These are phyloP conservation scores for Kondoa malvinella DNA, from an alignment of 768 basidiomycete species.

Conservation along the genomic window DNA sequence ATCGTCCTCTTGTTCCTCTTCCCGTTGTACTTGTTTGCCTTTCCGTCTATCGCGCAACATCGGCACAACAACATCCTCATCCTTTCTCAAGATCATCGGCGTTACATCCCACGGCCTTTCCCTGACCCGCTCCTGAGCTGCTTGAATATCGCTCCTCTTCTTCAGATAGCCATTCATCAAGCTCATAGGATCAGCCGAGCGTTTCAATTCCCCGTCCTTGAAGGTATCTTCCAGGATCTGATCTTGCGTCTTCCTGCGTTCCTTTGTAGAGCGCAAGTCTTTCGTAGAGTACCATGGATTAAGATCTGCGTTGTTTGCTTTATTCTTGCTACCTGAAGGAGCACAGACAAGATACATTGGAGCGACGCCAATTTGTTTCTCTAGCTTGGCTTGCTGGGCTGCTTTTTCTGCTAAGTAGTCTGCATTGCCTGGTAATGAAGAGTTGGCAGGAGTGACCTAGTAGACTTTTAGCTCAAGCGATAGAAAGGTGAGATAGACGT, in stretches of 20 bases:
- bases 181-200: slow-evolving; percentile 23
- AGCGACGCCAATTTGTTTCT: slow-evolving; percentile 28
- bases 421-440: background rate
- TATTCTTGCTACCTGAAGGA: slow-evolving; percentile 18
- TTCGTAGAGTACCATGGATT: slow-evolving; percentile 33
- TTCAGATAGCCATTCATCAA: slow-evolving; percentile 25
- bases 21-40: background rate
- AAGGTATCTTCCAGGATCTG: slow-evolving; percentile 22
- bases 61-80: background rate
- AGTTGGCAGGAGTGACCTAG: background rate
- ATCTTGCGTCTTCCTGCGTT: slow-evolving; percentile 29
- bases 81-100: slow-evolving; percentile 3
- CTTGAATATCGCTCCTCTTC: slow-evolving; percentile 17
- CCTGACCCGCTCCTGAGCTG: slow-evolving; percentile 8
- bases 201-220: slow-evolving; percentile 24
- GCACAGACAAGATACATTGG: slow-evolving; percentile 29
- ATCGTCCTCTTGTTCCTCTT: background rate
- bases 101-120: slow-evolving; percentile 16
- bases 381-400: slow-evolving; percentile 25
- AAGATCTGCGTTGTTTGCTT: slow-evolving; percentile 24
- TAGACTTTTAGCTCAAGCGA: background rate
- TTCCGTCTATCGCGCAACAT: background rate
- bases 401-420: slow-evolving; percentile 28
- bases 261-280: slow-evolving; percentile 29
- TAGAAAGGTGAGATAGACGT: slow-evolving; percentile 11